Base-by-base conservation (phyloP, 345 rosid genomes). In the Gossypium mustelinum region DNA sequence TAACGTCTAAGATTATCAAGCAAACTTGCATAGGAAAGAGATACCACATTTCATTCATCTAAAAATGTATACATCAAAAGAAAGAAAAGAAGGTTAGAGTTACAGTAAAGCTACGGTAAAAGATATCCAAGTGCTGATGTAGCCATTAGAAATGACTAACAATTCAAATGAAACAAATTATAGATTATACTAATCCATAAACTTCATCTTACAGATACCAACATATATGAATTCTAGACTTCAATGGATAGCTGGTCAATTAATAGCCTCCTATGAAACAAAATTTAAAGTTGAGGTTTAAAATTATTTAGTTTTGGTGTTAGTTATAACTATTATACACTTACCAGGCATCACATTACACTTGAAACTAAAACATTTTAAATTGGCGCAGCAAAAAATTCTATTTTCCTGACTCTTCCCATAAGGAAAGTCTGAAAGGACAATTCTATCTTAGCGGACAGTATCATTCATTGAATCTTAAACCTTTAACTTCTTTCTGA, bases 391-490 rank as follows among this genome's bases (percentile, higher is more conserved):
- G 56, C 56, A 67, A 17, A 66, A 67, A 47, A 22, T 11, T 22
- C 11, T 3, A 5, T 45, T 20, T 67, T 45, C 73, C 51, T 43
- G 60, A 47, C 70, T 52, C 54, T 59, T 68, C 68, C 24, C 24
- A 16, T 25, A 55, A 45, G 22, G 22, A 47, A 52, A 72, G 68
- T 45, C 55, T 29, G 10, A 10, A 70, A 62, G 24, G 17, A 54
- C 22, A 59, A 43, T 61, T 69, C 50, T 66, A 69, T 24, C 11
- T 60, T 43, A 41, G 18, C 13, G 5, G 57, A 4, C 65, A 75
- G 52, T 58, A 41, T 60, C 55, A 58, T 43, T 25, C 74, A n/a
- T 39, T 58, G 58, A 65, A 47, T 52, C 51, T 57, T 55, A 68
- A 68, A 60, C 48, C 20, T 47, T 51, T n/a, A 48, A 22, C 59